Evolutionary conservation across 805 yeast species (phyloP), one percentile per base, ranked within the genome.

Genomic region (Yamadazyma takamatsuzukensis): DNA sequence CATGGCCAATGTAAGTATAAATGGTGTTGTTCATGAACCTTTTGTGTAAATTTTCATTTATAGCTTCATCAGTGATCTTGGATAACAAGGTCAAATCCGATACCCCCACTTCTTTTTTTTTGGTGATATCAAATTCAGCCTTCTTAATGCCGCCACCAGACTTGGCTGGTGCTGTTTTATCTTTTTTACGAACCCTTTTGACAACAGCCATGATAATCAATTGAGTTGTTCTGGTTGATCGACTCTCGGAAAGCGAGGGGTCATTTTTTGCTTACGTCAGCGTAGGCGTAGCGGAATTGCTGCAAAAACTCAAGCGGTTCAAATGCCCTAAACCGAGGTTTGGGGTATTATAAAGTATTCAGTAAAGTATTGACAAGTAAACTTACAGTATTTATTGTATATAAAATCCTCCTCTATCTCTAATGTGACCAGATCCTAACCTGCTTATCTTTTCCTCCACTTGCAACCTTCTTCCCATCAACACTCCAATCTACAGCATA

Each of bases 401-500:
- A n/a, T n/a, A n/a, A n/a, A n/a, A n/a, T n/a, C n/a, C n/a, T n/a
- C n/a, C n/a, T n/a, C n/a, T n/a, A n/a, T n/a, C 8, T 17, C 28
- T 53, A 81, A 52, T 80, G 86, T n/a, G 93, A 77, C 98, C 98
- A 93, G 38, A 93, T 65, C 50, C 97, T 73, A 15, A 93, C 88
- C 72, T 83, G 83, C 58, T 89, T 93, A 57, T 93, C 98, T 54
- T 88, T 89, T 32, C 98, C 97, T 14, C 97, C 98, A 55, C 96
- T 85, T n/a, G 90, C 95, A 9, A 93, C 97, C 45, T 81, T 72
- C 44, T 75, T 76, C 28, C 98, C 98, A 55, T 93, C 98, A 35
- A 83, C 78, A 65, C 96, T 85, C 98, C 98, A 93, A 51, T 93
- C 98, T 4, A 93, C 96, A 0, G 97, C 94, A 54, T 77, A 93